phyloP scores from a whole-genome alignment of 345 rosid genomes.

The Abelmoschus esculentus region DNA sequence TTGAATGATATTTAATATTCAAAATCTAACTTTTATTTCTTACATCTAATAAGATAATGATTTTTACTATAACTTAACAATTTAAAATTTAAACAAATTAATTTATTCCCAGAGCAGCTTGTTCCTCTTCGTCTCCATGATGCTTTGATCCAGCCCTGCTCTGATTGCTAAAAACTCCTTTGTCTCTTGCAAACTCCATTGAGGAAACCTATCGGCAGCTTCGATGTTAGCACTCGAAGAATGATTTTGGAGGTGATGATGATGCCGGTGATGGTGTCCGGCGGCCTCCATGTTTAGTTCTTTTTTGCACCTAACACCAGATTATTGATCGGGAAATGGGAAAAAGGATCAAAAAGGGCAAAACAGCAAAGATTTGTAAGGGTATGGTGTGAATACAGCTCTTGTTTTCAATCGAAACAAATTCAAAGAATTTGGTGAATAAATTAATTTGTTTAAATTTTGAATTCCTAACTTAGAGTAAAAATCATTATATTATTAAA shows the following conservation, averaged over 20 bases:
- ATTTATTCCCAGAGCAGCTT: conserved; percentile 91
- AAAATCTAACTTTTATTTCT: too few relatives aligned
- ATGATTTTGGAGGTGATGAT: conserved; percentile 24
- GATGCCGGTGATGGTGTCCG: conserved; percentile 32
- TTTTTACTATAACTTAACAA: too few relatives aligned
- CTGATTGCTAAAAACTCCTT: conserved; percentile 73
- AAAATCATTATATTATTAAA: too few relatives aligned
- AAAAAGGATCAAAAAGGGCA: conserved; percentile 16
- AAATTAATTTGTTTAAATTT: too few relatives aligned
- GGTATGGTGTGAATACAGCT: conserved; percentile 33
- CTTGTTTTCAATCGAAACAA: too few relatives aligned
- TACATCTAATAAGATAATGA: too few relatives aligned
- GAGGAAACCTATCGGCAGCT: conserved; percentile 77
- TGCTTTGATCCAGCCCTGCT: conserved; percentile 70
- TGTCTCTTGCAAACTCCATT: conserved; percentile 90
- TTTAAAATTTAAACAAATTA: too few relatives aligned
- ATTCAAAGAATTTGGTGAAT: too few relatives aligned
- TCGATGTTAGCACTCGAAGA: conserved; percentile 36
- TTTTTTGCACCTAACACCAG: background rate
- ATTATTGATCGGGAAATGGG: background rate
- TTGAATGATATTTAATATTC: too few relatives aligned
- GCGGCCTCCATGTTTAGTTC: conserved; percentile 38
- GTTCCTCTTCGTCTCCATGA: conserved; percentile 96
- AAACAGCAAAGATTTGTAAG: conserved; percentile 27
- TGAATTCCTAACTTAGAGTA: too few relatives aligned